Evolutionary conservation across 2,329 filamentous ascomycete genomes (phyloP).

Genomic region (Neodidymelliopsis sp.): DNA sequence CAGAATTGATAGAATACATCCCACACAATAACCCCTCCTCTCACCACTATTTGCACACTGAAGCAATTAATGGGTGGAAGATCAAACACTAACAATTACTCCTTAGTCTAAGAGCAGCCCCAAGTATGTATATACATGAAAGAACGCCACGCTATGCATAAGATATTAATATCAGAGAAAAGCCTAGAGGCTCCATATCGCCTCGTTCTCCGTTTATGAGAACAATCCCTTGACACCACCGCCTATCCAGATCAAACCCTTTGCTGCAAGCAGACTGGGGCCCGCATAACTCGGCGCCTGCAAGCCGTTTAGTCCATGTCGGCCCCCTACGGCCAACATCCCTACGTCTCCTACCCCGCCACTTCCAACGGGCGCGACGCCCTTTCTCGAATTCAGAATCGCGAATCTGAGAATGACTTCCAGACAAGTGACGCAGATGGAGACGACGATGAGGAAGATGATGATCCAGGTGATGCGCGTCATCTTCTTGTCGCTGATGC

Average conservation of each 20-base stretch:
- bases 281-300: conserved; percentile 32
- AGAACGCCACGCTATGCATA: conserved; percentile 14
- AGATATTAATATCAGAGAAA: no score
- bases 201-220: not conserved
- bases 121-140: not conserved
- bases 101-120: no score
- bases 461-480: conserved; percentile 97
- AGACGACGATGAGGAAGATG: conserved; percentile 89
- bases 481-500: conserved; percentile 93
- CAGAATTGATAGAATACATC: no score
- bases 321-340: not conserved
- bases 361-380: conserved; percentile 12
- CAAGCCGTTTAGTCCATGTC: conserved; percentile 21
- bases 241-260: conserved; percentile 34
- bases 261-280: conserved; percentile 36
- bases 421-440: conserved; percentile 87
- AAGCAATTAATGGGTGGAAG: no score
- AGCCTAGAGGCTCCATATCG: no score
- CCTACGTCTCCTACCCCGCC: not conserved
- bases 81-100: no score
- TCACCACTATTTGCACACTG: no score
- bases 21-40: no score
- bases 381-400: conserved; percentile 41
- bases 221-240: conserved; percentile 29
- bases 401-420: conserved; percentile 86